Evolutionary conservation across 1,284 basidiomycete genomes (phyloP).

Genomic region (Lentinula novae-zelandiae): DNA sequence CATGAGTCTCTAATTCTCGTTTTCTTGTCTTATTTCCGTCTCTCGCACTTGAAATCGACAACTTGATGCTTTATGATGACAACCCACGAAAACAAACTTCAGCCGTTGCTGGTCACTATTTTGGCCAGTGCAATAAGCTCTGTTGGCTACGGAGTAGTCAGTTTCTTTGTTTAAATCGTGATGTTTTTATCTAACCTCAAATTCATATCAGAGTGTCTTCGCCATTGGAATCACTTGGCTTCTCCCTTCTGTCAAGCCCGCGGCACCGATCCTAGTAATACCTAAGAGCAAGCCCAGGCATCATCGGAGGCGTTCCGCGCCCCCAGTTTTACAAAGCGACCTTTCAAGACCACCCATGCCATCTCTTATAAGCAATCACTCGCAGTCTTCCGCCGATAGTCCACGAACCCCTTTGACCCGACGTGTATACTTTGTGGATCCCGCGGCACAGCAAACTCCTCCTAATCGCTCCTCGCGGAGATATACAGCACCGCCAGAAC

Average conservation of each 20-base stretch:
- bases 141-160: slow-evolving; percentile 14
- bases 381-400: not conserved
- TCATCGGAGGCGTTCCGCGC: slow-evolving; percentile 14
- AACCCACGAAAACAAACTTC: slow-evolving; percentile 6
- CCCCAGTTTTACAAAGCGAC: slow-evolving; percentile 1
- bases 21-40: not conserved
- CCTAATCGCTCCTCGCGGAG: not conserved
- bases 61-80: slow-evolving; percentile 2
- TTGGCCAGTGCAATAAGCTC: slow-evolving; percentile 13
- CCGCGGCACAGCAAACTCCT: not conserved
- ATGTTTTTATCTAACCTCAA: not conserved
- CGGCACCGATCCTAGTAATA: not conserved
- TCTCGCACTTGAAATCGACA: not conserved
- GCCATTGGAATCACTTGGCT: slow-evolving; percentile 15
- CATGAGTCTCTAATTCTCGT: not conserved
- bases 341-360: not conserved
- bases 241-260: slow-evolving; percentile 9
- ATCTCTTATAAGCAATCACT: not conserved
- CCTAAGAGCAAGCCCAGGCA: slow-evolving; percentile 2
- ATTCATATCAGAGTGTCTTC: slow-evolving; percentile 10
- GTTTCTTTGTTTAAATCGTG: not conserved
- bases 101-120: slow-evolving; percentile 10
- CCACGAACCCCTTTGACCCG: not conserved
- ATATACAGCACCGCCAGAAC: not conserved
- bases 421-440: slow-evolving; percentile 13